Evolutionary conservation across 1,284 basidiomycete genomes (phyloP), one percentile per base, ranked within the genome.

Genomic region (Apiotrichum gamsii): DNA sequence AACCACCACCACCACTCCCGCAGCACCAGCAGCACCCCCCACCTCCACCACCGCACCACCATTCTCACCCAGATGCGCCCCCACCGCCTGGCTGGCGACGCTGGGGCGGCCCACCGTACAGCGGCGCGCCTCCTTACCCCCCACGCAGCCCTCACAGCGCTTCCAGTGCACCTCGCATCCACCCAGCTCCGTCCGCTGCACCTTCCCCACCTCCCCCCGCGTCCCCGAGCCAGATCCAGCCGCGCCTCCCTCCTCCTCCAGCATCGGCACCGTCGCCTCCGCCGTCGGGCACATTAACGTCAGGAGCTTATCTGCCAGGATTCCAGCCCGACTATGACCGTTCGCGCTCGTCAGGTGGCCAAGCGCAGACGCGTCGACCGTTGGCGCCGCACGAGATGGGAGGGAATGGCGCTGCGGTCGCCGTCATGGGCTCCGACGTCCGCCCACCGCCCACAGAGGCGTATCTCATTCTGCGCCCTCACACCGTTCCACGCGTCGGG

Each of bases 281-380:
- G 5, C 16, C n/a, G 32, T 33, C 42, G 8, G 50, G 42, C 4
- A 37, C 37, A 10, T 33, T 41, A 4, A 30, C 52, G 9, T n/a
- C 43, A 0, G 20, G 23, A 4, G 48, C 35, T 0, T 54, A 51
- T 25, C 30, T 48, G 8, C 46, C 52, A 4, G 52, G 52, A 0
- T 54, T 51, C 21, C 52, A 54, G 16, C 52, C 52, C 14, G 52
- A 54, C 13, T 54, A 54, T 33, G 46, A 51, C 29, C 35, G 52
- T 2, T 15, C 46, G 3, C 39, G 38, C 3, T 8, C 21, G 13
- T 34, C 34, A 28, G 25, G 6, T 6, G 25, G 25, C 20, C 45
- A 10, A 30, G 42, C 3, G 21, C 18, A 28, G 8, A 52, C 45
- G 4, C 46, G 41, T 2, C 45, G 41, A 6, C 45, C 46, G 4